Evolutionary conservation across 2,329 filamentous ascomycete species (phyloP).

Genomic region (Samsoniella hepiali): DNA sequence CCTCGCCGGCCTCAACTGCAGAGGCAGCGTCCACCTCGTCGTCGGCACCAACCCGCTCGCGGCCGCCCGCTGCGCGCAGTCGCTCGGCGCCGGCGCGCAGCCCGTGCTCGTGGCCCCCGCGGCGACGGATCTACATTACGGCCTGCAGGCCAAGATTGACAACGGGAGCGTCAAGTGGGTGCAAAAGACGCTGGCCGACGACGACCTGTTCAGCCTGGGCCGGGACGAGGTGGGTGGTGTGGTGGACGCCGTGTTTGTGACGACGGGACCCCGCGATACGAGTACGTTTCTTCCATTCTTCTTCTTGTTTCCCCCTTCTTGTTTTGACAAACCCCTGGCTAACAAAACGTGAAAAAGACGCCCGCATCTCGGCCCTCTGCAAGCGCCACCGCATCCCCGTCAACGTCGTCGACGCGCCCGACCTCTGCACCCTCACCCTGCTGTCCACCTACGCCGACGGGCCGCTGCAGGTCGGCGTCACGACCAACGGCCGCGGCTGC

Average conservation of each 20-base stretch:
- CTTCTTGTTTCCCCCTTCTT: not conserved
- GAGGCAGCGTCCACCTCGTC: conserved; percentile 74
- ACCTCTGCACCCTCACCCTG: conserved; percentile 84
- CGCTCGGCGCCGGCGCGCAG: conserved; percentile 74
- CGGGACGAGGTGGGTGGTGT: conserved; percentile 71
- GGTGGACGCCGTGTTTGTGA: conserved; percentile 93
- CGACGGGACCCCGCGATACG: conserved; percentile 48
- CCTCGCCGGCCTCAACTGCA: conserved; percentile 69
- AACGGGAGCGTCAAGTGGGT: conserved; percentile 65
- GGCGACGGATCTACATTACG: conserved; percentile 55
- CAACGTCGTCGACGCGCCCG: conserved; percentile 85
- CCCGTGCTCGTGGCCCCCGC: conserved; percentile 76
- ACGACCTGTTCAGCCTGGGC: conserved; percentile 73
- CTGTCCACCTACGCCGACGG: conserved; percentile 88
- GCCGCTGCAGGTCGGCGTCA: conserved; percentile 90
- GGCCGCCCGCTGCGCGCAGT: conserved; percentile 76
- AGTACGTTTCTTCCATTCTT: conserved; percentile 29
- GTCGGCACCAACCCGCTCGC: conserved; percentile 84
- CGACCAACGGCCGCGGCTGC: conserved; percentile 91
- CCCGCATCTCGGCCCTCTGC: conserved; percentile 72
- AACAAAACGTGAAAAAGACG: conserved; percentile 18
- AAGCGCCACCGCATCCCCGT: conserved; percentile 79
- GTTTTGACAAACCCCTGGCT: not conserved
- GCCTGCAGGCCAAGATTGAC: conserved; percentile 61
- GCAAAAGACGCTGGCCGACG: conserved; percentile 62